Evolutionary conservation across 2,329 filamentous ascomycete genomes (phyloP).

Genomic region (Ophiosphaerella korrae): DNA sequence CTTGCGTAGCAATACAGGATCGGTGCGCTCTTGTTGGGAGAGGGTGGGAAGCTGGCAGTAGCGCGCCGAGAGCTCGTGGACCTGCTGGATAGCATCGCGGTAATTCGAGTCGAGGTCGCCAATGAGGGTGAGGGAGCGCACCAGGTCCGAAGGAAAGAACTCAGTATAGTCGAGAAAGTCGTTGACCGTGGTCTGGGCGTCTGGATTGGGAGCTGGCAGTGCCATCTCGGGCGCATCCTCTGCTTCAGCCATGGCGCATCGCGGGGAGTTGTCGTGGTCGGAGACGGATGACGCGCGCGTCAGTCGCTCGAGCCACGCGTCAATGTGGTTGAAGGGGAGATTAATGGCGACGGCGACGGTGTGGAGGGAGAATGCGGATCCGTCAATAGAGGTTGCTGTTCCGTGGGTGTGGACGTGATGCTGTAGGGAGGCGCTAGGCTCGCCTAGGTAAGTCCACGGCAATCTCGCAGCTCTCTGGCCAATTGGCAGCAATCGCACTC

Average conservation of each 20-base stretch:
- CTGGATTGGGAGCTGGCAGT: slow-evolving; percentile 60
- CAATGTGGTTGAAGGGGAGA: slow-evolving; percentile 34
- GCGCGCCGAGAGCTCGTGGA: slow-evolving; percentile 55
- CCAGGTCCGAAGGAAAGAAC: slow-evolving; percentile 68
- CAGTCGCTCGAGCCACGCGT: slow-evolving; percentile 48
- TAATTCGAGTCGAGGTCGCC: slow-evolving; percentile 56
- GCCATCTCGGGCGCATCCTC: slow-evolving; percentile 39
- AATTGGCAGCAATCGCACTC: background rate
- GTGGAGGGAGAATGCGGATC: slow-evolving; percentile 12
- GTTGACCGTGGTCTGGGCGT: slow-evolving; percentile 68
- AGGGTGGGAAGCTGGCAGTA: slow-evolving; percentile 59
- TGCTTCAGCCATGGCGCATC: slow-evolving; percentile 47
- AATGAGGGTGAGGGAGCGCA: slow-evolving; percentile 67
- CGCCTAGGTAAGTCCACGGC: slow-evolving; percentile 3
- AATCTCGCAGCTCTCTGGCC: background rate
- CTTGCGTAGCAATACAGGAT: slow-evolving; percentile 57
- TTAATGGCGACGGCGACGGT: slow-evolving; percentile 34
- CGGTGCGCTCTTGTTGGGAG: slow-evolving; percentile 55
- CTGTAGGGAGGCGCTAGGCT: slow-evolving; percentile 9
- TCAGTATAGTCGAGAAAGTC: slow-evolving; percentile 73
- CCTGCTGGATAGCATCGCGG: slow-evolving; percentile 48
- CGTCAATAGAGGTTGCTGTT: slow-evolving; percentile 13
- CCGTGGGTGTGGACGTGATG: slow-evolving; percentile 7
- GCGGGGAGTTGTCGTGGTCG: slow-evolving; percentile 33
- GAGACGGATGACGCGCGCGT: slow-evolving; percentile 44